Base-by-base conservation (phyloP, 139 green algal genomes). In the Chlorella sp. region DNA sequence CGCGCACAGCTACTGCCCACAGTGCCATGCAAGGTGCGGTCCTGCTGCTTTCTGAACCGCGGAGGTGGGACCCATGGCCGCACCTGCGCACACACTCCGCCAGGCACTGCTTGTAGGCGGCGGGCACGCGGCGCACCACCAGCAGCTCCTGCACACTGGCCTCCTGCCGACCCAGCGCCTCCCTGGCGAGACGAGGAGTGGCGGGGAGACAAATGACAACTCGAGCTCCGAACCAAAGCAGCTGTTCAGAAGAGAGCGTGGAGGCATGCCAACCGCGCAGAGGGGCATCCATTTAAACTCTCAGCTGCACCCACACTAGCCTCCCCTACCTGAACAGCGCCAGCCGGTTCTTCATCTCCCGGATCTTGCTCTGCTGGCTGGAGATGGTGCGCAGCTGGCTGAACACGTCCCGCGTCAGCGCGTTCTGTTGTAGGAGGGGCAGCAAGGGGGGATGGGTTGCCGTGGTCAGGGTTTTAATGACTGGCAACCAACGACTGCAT, bases 321-420 rank as follows among this genome's bases (percentile, higher is more conserved):
- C 76, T 41, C 6, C 51, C 87, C 11, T 32, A 57, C 51, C 86
- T 70, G 80, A 96, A 96, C 34, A 91, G 90, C 15, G 91, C 90
- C 81, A 98, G 93, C 86, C 94, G 94, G 84, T 95, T 90, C 64
- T 91, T 91, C 88, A 98, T 92, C 80, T 97, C 94, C 23, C 93
- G 85, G 87, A 99, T 98, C 64, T 91, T 91, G 81, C 81, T 94
- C 91, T 99, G 96, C 86, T 96, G 89, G 47, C 56, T 74, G n/a
- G 88, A 88, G 55, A 98, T 95, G 67, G 64, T 75, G 86, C 91
- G 93, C 89, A 99, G 92, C 91, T 97, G 93, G 30, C 15, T 28
- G 81, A 96, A 70, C 65, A 97, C 96, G 71, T 96, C 94, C 34
- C 62, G 62, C 5, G 86, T 93, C 91, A 98, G 96, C 44, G 82